Evolutionary conservation across 176 grass and related monocot genomes (phyloP), one percentile per base, ranked within the genome.

Genomic region (Oryza meridionalis): DNA sequence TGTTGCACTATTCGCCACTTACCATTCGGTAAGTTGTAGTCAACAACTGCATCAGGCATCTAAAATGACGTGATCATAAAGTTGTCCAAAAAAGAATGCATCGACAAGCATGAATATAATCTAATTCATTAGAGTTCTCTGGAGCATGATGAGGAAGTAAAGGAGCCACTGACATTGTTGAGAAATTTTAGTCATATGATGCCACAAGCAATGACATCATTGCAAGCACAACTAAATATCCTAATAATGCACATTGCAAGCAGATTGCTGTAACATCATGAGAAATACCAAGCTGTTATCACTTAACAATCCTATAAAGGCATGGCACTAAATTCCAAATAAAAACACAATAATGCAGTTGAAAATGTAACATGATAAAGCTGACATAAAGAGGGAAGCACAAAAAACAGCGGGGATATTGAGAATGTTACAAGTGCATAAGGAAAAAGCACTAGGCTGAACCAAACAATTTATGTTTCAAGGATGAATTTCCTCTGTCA

Each of bases 1-100:
- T 98, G 93, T 87, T 98, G 96, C 21, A 98, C 93, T 79, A 92
- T 93, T 72, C 71, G 40, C 96, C 96, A 98, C 73, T 94, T 93
- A 62, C 89, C 93, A 71, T 90, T 91, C 72, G 76, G 87, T 73
- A 98, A 87, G 87, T 98, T 92, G 71, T 98, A 98, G 62, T 98
- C 96, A 88, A 94, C 85, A 58, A 93, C 87, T 66, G 96, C 93
- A 92, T 98, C 96, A 81, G 93, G 91, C 96, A 95, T 98, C 96
- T 98, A 79, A 77, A 90, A 46, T 77, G 33, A 81, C 14, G 55
- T n/a, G 7, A 80, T 66, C 26, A 22, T 68, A 81, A 42, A 19
- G 10, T 40, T 73, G 75, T 43, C 12, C 24, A 31, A 69, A 47
- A 83, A 69, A 65, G 84, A 69, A 87, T 69, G 24, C 55, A 77